Conservation (phyloP, 352 stramenopile genomes). For the Halophytophthora polymorphica region DNA sequence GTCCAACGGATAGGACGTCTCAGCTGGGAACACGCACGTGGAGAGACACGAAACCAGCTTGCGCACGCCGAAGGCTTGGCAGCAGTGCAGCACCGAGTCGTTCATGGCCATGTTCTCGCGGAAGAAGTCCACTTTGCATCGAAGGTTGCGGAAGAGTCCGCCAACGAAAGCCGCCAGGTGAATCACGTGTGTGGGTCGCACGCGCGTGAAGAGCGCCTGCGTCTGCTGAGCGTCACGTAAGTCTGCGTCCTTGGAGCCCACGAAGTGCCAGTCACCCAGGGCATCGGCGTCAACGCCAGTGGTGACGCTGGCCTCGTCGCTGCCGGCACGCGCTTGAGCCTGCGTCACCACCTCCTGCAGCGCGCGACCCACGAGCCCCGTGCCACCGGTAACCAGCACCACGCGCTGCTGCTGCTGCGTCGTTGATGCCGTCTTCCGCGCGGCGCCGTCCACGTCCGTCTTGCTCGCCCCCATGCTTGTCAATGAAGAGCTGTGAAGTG, state of each 20-base stretch:
- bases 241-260: constrained; percentile 93
- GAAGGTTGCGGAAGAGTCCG: constrained; percentile 83
- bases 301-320: too few species aligned
- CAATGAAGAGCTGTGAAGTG: background rate
- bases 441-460: too few species aligned
- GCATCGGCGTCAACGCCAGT: constrained; percentile 2
- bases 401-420: constrained; percentile 16
- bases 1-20: constrained; percentile 98
- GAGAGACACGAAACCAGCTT: constrained; percentile 98
- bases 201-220: constrained; percentile 90
- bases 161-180: constrained; percentile 96
- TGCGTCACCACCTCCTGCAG: constrained; percentile 56
- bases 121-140: constrained; percentile 97
- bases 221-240: constrained; percentile 83
- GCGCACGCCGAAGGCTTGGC: constrained; percentile 73
- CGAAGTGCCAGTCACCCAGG: constrained; percentile 91
- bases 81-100: constrained; percentile 98
- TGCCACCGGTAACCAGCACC: constrained; percentile 95
- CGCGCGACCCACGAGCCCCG: constrained; percentile 90
- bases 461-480: constrained; percentile 6
- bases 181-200: constrained; percentile 96
- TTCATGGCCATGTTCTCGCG: constrained; percentile 99
- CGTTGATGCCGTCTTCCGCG: background rate
- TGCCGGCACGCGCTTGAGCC: too few species aligned
- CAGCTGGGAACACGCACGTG: constrained; percentile 99